These are phyloP conservation scores for Mycena amicta DNA, from an alignment of 768 basidiomycete species.

Conservation along the genomic window DNA sequence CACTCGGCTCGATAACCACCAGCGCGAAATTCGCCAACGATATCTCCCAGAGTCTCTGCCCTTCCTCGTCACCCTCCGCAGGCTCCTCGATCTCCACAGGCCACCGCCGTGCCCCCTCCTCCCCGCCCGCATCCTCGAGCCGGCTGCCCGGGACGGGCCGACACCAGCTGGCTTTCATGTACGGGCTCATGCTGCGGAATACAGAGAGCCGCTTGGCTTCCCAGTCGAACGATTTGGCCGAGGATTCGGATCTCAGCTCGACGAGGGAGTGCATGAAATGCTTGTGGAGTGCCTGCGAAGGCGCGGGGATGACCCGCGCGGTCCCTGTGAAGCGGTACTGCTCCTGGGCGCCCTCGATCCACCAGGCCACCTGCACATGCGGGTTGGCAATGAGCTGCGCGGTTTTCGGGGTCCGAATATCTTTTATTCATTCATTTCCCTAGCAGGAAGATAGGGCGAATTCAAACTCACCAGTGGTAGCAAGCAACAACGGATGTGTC, in stretches of 20 bases:
- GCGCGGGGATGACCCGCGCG: slow-evolving; percentile 57
- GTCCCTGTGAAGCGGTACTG: slow-evolving; percentile 74
- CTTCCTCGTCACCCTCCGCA: slow-evolving; percentile 41
- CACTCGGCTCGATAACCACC: slow-evolving; percentile 67
- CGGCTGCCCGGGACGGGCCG: slow-evolving; percentile 65
- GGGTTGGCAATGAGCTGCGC: slow-evolving; percentile 52
- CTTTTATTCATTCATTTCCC: slow-evolving; percentile 28
- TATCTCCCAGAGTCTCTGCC: slow-evolving; percentile 47
- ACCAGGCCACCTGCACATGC: slow-evolving; percentile 71
- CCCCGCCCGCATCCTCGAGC: slow-evolving; percentile 50
- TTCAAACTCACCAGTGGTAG: slow-evolving; percentile 47
- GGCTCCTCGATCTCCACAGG: slow-evolving; percentile 56
- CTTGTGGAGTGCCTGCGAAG: slow-evolving; percentile 38
- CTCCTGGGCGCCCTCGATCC: slow-evolving; percentile 65
- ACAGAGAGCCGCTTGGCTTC: slow-evolving; percentile 60
- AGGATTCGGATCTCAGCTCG: slow-evolving; percentile 36
- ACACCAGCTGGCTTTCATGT: slow-evolving; percentile 75
- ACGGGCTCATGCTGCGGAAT: slow-evolving; percentile 60
- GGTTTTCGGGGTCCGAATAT: slow-evolving; percentile 72
- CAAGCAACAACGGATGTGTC: slow-evolving; percentile 60
- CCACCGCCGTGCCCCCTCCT: slow-evolving; percentile 65
- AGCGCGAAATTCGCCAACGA: slow-evolving; percentile 73
- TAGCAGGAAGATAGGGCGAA: neutral
- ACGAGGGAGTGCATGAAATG: slow-evolving; percentile 33
- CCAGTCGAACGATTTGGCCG: slow-evolving; percentile 53